Percentiles rank a stretch among this genome's conserved stretches.
These are phyloP conservation scores for Telopea speciosissima DNA, from an alignment of 177 flowering plant species.

Conservation along the genomic window DNA sequence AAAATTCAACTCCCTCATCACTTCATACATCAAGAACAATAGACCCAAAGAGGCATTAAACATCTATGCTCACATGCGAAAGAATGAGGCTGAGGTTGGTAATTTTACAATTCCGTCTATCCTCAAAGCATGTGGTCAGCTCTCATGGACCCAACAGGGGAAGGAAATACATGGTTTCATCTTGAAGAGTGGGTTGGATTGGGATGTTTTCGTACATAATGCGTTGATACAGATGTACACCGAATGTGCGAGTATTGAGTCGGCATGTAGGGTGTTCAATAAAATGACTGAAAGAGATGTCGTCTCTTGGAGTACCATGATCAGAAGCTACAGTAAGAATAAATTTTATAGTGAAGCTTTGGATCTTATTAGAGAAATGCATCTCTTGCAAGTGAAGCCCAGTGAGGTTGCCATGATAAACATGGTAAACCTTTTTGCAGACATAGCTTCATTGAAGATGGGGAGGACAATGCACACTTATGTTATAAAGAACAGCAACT, in stretches of 20 bases:
- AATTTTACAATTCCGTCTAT: conserved; percentile 42
- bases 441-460: conserved; percentile 20
- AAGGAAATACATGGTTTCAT: conserved; percentile 53
- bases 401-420: conserved; percentile 40
- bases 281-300: conserved; percentile 49
- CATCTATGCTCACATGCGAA: conserved; percentile 39
- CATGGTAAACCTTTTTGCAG: conserved; percentile 47
- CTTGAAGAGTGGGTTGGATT: conserved; percentile 32
- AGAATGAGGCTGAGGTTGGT: conserved; percentile 25
- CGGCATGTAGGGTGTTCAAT: conserved; percentile 34
- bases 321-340: conserved; percentile 30
- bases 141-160: conserved; percentile 25
- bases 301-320: conserved; percentile 60
- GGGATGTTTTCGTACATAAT: conserved; percentile 43
- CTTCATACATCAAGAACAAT: conserved; percentile 37
- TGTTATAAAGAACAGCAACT: conserved; percentile 30
- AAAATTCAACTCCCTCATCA: conserved; percentile 37
- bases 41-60: conserved; percentile 27
- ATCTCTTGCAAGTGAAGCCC: conserved; percentile 27
- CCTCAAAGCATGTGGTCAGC: conserved; percentile 44
- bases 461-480: conserved; percentile 42
- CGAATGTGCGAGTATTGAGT: conserved; percentile 26
- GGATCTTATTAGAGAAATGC: conserved; percentile 45
- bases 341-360: conserved; percentile 29
- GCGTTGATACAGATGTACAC: conserved; percentile 50